Evolutionary conservation across 2,329 filamentous ascomycete genomes (phyloP).

Genomic region (Fulvia fulva): DNA sequence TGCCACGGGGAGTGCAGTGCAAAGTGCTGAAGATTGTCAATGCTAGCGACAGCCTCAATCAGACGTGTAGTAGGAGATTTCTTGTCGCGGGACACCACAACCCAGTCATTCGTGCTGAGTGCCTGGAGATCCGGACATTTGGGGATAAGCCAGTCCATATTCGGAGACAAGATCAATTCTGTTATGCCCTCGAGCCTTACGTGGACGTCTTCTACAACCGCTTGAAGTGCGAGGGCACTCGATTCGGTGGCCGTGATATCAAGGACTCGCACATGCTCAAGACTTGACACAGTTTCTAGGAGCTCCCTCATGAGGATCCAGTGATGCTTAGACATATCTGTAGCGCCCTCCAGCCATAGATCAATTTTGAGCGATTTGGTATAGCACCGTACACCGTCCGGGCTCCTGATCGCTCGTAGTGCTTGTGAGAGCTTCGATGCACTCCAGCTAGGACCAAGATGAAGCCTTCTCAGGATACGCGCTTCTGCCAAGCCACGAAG

Average conservation of each 20-base stretch:
- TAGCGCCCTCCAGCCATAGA: neutral
- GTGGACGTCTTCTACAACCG: neutral
- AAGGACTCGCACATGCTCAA: neutral
- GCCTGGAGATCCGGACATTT: slow-evolving; percentile 1
- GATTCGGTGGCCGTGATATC: neutral
- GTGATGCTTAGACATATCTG: neutral
- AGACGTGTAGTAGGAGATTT: neutral
- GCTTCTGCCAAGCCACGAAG: neutral
- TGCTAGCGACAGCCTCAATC: neutral
- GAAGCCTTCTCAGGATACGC: neutral
- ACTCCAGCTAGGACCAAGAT: slow-evolving; percentile 4
- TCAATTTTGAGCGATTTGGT: neutral
- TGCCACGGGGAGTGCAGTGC: neutral
- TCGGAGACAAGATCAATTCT: neutral
- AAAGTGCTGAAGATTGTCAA: neutral
- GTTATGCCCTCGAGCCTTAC: neutral
- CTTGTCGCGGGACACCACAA: neutral
- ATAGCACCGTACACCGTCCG: neutral
- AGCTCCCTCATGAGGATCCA: neutral
- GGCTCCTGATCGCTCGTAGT: neutral
- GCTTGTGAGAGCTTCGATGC: neutral
- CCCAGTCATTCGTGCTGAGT: slow-evolving; percentile 2
- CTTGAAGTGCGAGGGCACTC: neutral
- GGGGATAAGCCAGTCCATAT: slow-evolving; percentile 4
- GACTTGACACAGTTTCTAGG: neutral